Base-by-base conservation (phyloP, 2,329 filamentous ascomycete species). In the Clonostachys chloroleuca region DNA sequence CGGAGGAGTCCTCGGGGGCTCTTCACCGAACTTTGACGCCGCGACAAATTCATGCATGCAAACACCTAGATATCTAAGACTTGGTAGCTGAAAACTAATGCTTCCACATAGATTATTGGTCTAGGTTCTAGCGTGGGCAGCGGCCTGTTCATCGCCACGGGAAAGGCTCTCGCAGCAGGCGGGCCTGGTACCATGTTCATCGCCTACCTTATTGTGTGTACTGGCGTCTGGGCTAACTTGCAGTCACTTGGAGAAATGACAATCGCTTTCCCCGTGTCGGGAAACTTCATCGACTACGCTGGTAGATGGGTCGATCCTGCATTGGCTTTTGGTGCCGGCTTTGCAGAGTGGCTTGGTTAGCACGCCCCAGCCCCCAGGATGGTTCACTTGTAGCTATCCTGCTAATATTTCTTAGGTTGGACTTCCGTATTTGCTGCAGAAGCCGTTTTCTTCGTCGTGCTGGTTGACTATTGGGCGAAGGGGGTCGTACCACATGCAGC, bases 141-240 rank as follows among this genome's bases (percentile, higher is more conserved):
- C 33, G 86, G 86, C 69, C 73, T 89, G 9, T 89, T 89, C 61
- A 83, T 90, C 49, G 80, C 83, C 43, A 84, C 83, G 3, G 84
- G 83, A 43, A 62, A 62, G 40, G 82, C 83, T 34, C 66, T 87
- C 45, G 67, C 73, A 18, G 68, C 63, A n/a, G 84, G 83, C 57
- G 85, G 84, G 30, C 85, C 84, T 9, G 57, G 74, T 51, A 58
- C 55, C 12, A 48, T 56, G 50, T 48, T 76, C 33, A 70, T 77
- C 51, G 70, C 70, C 52, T 83, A 81, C 58, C 55, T 72, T 7
- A 74, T 83, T 51, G 70, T 83, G 55, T 79, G 80, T 49, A 48
- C 73, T 54, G 81, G 83, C 74, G 66, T 54, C 12, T 52, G 49
- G 45, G 47, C 49, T 35, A 52, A 84, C 54, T 65, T 83, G 41